phyloP scores from a whole-genome alignment of 1,139 yeast species.

The Geotrichum reessii region DNA sequence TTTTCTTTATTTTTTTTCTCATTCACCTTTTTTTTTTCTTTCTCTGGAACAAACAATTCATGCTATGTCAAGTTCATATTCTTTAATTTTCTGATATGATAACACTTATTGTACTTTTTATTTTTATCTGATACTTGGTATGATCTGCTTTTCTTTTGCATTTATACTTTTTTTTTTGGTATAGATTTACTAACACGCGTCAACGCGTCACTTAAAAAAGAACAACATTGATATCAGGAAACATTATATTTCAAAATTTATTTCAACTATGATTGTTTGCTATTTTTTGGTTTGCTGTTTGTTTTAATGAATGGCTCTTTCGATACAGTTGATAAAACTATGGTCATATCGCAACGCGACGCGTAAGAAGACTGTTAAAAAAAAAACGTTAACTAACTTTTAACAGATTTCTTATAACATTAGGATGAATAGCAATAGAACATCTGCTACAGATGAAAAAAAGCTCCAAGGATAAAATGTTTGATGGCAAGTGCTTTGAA shows the following conservation, averaged over 20 bases:
- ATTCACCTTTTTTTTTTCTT: background rate
- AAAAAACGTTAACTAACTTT: background rate
- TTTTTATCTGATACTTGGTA: background rate
- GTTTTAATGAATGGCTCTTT: background rate
- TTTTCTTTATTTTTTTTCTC: background rate
- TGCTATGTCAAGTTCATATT: too few species aligned
- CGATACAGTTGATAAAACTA: too few species aligned
- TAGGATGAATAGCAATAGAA: too few species aligned
- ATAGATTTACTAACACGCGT: background rate
- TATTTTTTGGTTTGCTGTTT: background rate
- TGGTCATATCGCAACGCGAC: background rate
- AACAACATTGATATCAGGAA: background rate
- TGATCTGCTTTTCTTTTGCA: background rate
- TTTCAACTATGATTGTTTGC: background rate
- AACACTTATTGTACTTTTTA: background rate
- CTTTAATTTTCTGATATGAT: too few species aligned
- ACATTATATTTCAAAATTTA: background rate
- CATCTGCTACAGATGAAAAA: too few species aligned
- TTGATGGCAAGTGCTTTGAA: too few species aligned
- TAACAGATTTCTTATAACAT: background rate
- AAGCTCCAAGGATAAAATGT: too few species aligned
- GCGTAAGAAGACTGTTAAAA: background rate
- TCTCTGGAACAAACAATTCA: too few species aligned
- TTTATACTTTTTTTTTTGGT: background rate
- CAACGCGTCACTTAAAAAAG: background rate